Percentiles rank a stretch among this genome's conserved stretches.
Evolutionary conservation across 1,139 yeast species (phyloP).

Genomic region (Casaregolazyma lundiana): DNA sequence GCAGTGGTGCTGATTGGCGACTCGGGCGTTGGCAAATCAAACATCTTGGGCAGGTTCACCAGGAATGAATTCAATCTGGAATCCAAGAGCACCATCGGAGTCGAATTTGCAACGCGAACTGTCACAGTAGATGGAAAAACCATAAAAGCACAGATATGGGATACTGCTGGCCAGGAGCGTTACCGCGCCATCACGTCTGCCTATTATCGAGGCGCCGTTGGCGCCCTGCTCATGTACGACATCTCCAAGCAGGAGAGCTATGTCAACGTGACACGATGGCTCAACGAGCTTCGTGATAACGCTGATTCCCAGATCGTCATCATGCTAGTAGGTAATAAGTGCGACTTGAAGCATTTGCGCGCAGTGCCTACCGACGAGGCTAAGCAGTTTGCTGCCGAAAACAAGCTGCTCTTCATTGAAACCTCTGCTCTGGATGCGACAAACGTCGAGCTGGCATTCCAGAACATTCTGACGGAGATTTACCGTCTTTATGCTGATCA

Average conservation of each 20-base stretch:
- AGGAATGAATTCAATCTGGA: conserved; percentile 94
- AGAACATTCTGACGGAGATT: conserved; percentile 84
- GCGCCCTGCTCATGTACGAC: conserved; percentile 93
- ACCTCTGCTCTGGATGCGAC: conserved; percentile 96
- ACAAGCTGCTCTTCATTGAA: conserved; percentile 86
- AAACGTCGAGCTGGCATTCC: conserved; percentile 92
- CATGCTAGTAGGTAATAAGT: conserved; percentile 94
- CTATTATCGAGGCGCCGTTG: conserved; percentile 96
- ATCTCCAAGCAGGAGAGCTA: conserved; percentile 89
- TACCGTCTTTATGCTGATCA: conserved; percentile 72
- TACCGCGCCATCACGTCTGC: conserved; percentile 97
- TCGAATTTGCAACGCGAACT: conserved; percentile 96
- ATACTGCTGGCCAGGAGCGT: conserved; percentile 98
- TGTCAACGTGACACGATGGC: conserved; percentile 93
- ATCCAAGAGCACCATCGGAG: conserved; percentile 93
- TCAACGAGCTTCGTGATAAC: conserved; percentile 90
- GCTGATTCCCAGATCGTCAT: conserved; percentile 97
- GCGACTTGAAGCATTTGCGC: conserved; percentile 90
- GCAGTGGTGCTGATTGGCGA: conserved; percentile 88
- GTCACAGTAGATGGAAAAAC: conserved; percentile 91
- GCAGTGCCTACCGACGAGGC: conserved; percentile 99
- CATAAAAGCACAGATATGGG: conserved; percentile 98
- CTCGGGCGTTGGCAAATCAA: conserved; percentile 96
- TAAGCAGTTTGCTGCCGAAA: conserved; percentile 87
- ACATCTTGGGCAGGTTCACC: conserved; percentile 87